Evolutionary conservation across 2,329 filamentous ascomycete species (phyloP).

Genomic region (Colletotrichum scovillei): DNA sequence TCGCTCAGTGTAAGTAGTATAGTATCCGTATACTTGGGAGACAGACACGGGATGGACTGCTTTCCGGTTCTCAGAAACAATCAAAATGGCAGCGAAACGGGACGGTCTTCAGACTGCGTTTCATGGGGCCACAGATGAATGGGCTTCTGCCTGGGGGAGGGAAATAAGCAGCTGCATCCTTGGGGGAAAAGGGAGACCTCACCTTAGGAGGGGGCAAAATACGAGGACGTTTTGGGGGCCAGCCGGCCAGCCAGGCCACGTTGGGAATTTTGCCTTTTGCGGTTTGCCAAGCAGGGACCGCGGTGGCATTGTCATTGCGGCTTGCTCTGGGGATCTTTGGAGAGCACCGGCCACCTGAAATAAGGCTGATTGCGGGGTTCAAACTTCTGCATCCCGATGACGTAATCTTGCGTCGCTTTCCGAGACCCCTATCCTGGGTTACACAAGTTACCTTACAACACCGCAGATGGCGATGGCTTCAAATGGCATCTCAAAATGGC

Average conservation of each 20-base stretch:
- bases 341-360: not conserved
- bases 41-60: not conserved
- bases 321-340: too few species aligned
- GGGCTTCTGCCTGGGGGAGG: constrained; percentile 8
- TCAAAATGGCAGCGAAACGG: not conserved
- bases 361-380: constrained; percentile 23
- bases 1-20: too few species aligned
- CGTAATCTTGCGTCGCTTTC: constrained; percentile 3
- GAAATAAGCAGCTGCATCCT: not conserved
- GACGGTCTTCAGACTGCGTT: constrained; percentile 6
- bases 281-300: constrained; percentile 4
- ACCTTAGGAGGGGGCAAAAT: not conserved
- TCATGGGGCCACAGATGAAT: constrained; percentile 1
- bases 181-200: too few species aligned
- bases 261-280: constrained; percentile 2
- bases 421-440: not conserved
- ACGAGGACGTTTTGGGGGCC: constrained; percentile 17
- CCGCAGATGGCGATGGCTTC: not conserved
- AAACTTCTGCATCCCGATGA: not conserved
- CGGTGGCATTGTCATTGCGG: constrained; percentile 1
- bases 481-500: not conserved
- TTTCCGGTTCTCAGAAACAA: not conserved
- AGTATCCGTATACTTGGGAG: too few species aligned
- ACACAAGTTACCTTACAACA: not conserved
- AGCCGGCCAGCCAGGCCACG: not conserved